A percentile compares a stretch with the other conserved stretches of the same genome.
Conservation (phyloP, 768 basidiomycete species). For the Termitomyces titanicus region DNA sequence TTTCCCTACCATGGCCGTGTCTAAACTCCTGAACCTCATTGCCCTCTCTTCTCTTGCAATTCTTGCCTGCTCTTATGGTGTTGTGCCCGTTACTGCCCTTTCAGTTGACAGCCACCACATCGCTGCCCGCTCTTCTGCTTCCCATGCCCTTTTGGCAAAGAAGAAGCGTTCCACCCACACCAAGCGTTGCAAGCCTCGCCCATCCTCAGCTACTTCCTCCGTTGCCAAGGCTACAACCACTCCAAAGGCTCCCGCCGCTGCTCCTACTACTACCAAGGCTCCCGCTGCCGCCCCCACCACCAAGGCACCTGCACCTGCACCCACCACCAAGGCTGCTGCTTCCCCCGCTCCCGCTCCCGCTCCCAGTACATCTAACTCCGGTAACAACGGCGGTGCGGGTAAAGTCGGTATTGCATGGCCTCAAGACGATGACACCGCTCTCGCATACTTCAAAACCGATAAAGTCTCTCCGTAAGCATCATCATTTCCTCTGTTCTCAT, state of each 20-base stretch:
- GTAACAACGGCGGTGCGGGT: slow-evolving; percentile 18
- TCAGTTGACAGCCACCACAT: slow-evolving; percentile 34
- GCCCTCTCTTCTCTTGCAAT: slow-evolving; percentile 57
- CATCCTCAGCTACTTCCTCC: slow-evolving; percentile 23
- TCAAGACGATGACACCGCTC: slow-evolving; percentile 43
- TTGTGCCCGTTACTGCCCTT: slow-evolving; percentile 51
- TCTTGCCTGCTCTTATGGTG: slow-evolving; percentile 45
- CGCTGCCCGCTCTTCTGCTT: slow-evolving; percentile 41
- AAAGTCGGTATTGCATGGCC: slow-evolving; percentile 73
- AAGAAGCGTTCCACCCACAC: slow-evolving; percentile 42
- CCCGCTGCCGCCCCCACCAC: slow-evolving; percentile 4
- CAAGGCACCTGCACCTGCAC: too few species aligned
- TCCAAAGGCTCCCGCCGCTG: slow-evolving; percentile 6
- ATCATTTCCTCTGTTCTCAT: background rate
- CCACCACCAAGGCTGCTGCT: slow-evolving; percentile 6
- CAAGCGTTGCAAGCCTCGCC: slow-evolving; percentile 57
- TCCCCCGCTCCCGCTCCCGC: slow-evolving; percentile 12
- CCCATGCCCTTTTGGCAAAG: slow-evolving; percentile 45
- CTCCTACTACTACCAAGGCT: slow-evolving; percentile 11
- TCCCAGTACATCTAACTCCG: slow-evolving; percentile 15
- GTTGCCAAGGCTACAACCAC: slow-evolving; percentile 16
- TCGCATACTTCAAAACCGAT: slow-evolving; percentile 47
- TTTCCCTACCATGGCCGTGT: slow-evolving; percentile 32
- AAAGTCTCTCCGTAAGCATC: slow-evolving; percentile 39
- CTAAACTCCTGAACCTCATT: slow-evolving; percentile 54